phyloP scores from a whole-genome alignment of 805 yeast genomes.

The Starmerella sp. region DNA sequence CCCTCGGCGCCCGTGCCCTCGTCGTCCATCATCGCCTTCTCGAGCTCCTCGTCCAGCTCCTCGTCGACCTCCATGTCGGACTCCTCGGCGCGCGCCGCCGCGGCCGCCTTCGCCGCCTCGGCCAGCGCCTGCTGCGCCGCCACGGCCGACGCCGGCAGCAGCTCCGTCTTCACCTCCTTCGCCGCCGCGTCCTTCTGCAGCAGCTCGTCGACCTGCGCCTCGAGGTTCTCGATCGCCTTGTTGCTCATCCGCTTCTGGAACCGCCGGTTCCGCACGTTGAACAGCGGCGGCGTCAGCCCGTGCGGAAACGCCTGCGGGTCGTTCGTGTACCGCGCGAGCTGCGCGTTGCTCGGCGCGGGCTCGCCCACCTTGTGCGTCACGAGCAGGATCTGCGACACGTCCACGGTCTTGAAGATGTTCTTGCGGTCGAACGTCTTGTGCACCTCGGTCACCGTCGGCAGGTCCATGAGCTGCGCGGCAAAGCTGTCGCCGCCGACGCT shows the following conservation, averaged over 20 bases:
- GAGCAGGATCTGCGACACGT: conserved; percentile 72
- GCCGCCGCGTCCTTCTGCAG: conserved; percentile 71
- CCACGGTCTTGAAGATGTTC: conserved; percentile 76
- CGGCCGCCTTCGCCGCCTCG: conserved; percentile 26
- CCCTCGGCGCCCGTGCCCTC: conserved; percentile 18
- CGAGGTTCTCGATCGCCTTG: conserved; percentile 64
- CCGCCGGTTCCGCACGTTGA: conserved; percentile 55
- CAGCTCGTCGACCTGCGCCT: conserved; percentile 65
- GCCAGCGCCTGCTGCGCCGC: conserved; percentile 26
- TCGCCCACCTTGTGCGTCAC: conserved; percentile 47
- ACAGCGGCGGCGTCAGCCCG: conserved; percentile 76
- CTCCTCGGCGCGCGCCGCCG: conserved; percentile 31
- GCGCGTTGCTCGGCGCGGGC: conserved; percentile 31
- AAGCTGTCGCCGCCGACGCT: conserved; percentile 57
- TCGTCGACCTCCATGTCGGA: conserved; percentile 29
- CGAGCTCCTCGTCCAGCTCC: conserved; percentile 26
- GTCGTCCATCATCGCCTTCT: conserved; percentile 27
- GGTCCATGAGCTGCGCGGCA: conserved; percentile 75
- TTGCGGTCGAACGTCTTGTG: conserved; percentile 83
- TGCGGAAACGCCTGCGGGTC: conserved; percentile 38
- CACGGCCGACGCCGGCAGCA: conserved; percentile 39
- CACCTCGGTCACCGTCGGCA: conserved; percentile 80
- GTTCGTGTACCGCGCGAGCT: conserved; percentile 28
- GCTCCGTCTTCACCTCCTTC: conserved; percentile 64
- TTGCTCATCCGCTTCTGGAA: conserved; percentile 61